phyloP scores from a whole-genome alignment of 805 yeast species.

The Jamesozyma rosinii region DNA sequence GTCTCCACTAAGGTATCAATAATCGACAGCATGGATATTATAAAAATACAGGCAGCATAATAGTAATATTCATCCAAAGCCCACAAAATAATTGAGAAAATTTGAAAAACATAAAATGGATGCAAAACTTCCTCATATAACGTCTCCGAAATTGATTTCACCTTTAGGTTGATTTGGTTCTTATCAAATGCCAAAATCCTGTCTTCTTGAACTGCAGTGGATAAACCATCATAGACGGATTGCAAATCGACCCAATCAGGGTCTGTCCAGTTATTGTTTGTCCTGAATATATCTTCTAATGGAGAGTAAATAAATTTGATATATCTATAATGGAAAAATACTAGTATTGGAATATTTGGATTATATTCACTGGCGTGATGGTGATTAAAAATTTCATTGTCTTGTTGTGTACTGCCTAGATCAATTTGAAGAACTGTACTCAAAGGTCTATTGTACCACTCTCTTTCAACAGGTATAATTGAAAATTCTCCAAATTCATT shows the following conservation, averaged over 20 bases:
- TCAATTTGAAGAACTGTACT: conserved; percentile 49
- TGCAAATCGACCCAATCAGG: conserved; percentile 58
- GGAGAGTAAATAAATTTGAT: conserved; percentile 79
- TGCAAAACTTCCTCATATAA: conserved; percentile 82
- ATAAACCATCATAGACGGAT: conserved; percentile 53
- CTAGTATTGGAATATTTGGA: conserved; percentile 52
- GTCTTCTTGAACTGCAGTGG: conserved; percentile 58
- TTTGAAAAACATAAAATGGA: conserved; percentile 92
- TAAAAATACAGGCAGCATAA: conserved; percentile 84
- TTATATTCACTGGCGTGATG: conserved; percentile 26
- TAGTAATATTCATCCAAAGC: conserved; percentile 84
- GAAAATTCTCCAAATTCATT: conserved; percentile 85
- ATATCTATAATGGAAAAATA: conserved; percentile 73
- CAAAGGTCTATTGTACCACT: conserved; percentile 60
- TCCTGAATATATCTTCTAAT: conserved; percentile 70
- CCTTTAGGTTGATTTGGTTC: conserved; percentile 67
- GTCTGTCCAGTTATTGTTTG: conserved; percentile 84
- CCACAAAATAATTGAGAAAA: conserved; percentile 88
- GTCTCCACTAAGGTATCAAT: conserved; percentile 81
- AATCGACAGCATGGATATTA: conserved; percentile 76
- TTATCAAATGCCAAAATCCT: conserved; percentile 66
- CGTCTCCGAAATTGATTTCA: conserved; percentile 55
- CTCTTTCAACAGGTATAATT: conserved; percentile 45
- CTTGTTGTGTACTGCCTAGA: conserved; percentile 15
- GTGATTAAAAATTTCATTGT: conserved; percentile 5